Percentiles rank a stretch among this genome's conserved stretches.
Evolutionary conservation across 2,329 filamentous ascomycete genomes (phyloP).

Genomic region (Botrytis fabae): DNA sequence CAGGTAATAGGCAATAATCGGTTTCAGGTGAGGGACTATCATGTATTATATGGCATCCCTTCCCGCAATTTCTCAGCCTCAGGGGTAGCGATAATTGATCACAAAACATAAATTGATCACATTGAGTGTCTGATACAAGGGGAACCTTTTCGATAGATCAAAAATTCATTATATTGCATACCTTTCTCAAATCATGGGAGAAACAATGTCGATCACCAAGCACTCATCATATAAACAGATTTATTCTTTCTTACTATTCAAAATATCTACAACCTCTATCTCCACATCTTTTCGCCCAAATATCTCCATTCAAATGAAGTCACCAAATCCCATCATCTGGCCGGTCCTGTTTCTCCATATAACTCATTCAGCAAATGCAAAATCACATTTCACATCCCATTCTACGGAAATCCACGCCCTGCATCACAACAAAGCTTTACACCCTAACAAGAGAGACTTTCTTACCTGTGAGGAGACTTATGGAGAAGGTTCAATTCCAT

Average conservation of each 20-base stretch:
- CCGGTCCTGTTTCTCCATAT: neutral
- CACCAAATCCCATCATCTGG: neutral
- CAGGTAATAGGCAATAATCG: neutral
- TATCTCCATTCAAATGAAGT: neutral
- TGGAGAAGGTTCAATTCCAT: conserved; percentile 26
- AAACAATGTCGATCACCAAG: neutral
- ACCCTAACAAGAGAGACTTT: conserved; percentile 20
- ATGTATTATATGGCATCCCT: neutral
- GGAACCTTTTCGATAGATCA: neutral
- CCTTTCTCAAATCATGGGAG: neutral
- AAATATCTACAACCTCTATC: neutral
- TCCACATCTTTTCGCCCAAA: neutral
- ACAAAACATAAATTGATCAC: neutral
- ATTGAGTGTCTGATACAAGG: neutral
- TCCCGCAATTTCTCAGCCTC: neutral
- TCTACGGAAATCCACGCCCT: neutral
- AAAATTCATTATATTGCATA: conserved; percentile 8
- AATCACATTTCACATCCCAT: conserved; percentile 1
- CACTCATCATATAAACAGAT: neutral
- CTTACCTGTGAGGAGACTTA: conserved; percentile 30
- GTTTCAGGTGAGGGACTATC: neutral
- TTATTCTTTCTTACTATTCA: neutral
- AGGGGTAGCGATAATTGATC: neutral
- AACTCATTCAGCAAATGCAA: neutral
- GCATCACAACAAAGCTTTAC: neutral